Evolutionary conservation across 305 asterid species (phyloP).

Genomic region (Solanum hybrid): DNA sequence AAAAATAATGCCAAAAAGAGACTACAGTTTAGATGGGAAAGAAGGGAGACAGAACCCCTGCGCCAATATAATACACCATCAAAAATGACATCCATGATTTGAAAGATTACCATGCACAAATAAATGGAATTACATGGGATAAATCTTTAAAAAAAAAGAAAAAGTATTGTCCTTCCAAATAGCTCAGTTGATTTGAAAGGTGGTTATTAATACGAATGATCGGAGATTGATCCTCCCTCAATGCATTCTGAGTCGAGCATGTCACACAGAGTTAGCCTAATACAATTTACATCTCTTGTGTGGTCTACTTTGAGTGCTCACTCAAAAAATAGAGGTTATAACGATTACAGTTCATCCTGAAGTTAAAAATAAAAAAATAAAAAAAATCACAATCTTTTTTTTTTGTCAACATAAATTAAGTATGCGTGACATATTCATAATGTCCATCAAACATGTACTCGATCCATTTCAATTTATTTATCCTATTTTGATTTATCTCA

Average conservation of each 20-base stretch:
- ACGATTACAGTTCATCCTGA: fast-evolving
- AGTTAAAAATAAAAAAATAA: no score
- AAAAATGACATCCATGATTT: neutral
- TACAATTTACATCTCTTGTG: no score
- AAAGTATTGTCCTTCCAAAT: neutral
- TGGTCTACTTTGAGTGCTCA: no score
- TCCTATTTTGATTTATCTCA: neutral
- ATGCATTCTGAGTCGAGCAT: no score
- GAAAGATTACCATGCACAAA: neutral
- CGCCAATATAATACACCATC: neutral
- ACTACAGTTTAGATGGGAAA: neutral
- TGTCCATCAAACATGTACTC: neutral
- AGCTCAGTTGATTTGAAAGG: neutral
- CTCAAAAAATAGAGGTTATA: no score
- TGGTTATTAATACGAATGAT: no score
- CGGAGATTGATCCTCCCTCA: no score
- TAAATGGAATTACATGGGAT: neutral
- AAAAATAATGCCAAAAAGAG: neutral
- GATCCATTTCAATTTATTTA: neutral
- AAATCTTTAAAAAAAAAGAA: neutral
- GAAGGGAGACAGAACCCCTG: neutral
- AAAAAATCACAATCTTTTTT: neutral
- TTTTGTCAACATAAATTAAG: neutral
- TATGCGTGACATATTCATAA: neutral
- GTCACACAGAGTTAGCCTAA: no score